These are phyloP conservation scores for Serpula lacrymans DNA, from an alignment of 768 basidiomycete genomes.

Conservation along the genomic window DNA sequence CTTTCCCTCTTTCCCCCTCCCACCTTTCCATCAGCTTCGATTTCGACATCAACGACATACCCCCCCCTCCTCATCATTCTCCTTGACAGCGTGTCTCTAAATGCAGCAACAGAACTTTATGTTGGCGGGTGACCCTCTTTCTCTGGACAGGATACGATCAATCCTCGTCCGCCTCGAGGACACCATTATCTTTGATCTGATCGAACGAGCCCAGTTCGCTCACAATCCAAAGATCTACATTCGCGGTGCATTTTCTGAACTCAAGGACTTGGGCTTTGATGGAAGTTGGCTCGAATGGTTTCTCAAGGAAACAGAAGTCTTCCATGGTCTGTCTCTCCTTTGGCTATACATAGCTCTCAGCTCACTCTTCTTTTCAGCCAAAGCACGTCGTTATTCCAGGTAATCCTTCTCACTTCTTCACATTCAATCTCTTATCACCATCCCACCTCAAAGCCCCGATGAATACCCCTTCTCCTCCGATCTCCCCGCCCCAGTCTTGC, in stretches of 20 bases:
- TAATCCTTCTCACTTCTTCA: conserved; percentile 19
- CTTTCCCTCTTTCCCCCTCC: neutral
- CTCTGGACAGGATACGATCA: conserved; percentile 82
- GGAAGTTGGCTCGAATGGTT: conserved; percentile 99
- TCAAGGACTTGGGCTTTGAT: conserved; percentile 61
- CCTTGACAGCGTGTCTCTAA: too few relatives aligned
- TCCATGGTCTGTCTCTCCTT: conserved; percentile 77
- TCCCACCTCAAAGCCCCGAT: conserved; percentile 68
- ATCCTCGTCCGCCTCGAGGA: conserved; percentile 92
- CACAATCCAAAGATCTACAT: conserved; percentile 90
- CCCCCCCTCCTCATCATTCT: conserved; percentile 5
- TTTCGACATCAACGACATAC: conserved; percentile 7
- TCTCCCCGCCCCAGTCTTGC: conserved; percentile 82
- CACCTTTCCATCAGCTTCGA: conserved; percentile 2
- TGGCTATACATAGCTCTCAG: conserved; percentile 3
- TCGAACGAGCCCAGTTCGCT: conserved; percentile 96
- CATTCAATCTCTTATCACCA: neutral
- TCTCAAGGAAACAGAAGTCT: conserved; percentile 88
- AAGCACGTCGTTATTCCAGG: conserved; percentile 95
- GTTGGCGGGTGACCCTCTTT: conserved; percentile 70
- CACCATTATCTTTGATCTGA: conserved; percentile 97
- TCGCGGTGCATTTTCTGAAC: conserved; percentile 73
- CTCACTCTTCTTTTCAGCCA: conserved; percentile 50
- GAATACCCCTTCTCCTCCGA: conserved; percentile 91
- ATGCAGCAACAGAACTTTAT: conserved; percentile 70